Conservation (phyloP, 2,329 filamentous ascomycete species). For the Falciphora oryzae region DNA sequence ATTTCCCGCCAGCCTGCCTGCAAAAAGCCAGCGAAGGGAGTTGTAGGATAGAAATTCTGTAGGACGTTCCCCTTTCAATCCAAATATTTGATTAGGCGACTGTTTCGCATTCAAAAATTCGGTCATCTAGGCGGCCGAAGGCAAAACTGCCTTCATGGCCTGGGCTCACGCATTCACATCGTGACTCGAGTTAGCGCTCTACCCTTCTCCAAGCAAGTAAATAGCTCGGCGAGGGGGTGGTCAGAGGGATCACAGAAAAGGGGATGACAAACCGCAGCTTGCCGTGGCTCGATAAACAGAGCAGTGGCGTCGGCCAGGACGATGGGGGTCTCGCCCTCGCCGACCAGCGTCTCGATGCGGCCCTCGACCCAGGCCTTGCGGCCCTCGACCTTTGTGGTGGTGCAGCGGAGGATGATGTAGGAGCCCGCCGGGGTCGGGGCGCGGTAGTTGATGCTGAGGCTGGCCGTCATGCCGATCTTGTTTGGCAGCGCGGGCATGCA, state of each 20-base stretch:
- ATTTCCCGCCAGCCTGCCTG: not conserved
- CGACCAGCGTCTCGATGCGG: constrained; percentile 69
- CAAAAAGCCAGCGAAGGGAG: too few species aligned
- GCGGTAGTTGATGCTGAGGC: constrained; percentile 76
- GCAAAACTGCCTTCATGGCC: not conserved
- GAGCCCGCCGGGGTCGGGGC: constrained; percentile 69
- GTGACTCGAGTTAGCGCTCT: not conserved
- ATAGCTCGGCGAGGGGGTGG: not conserved
- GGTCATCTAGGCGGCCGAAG: not conserved
- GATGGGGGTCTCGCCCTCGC: constrained; percentile 53
- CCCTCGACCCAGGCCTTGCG: constrained; percentile 93
- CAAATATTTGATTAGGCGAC: not conserved
- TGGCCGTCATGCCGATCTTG: constrained; percentile 81
- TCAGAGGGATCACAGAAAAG: not conserved
- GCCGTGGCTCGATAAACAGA: constrained; percentile 82
- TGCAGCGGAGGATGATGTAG: constrained; percentile 72
- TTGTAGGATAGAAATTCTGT: not conserved
- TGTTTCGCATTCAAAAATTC: not conserved
- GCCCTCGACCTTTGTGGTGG: constrained; percentile 81
- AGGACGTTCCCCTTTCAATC: not conserved
- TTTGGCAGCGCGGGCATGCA: constrained; percentile 86
- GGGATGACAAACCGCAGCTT: constrained; percentile 57
- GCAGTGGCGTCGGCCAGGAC: constrained; percentile 78
- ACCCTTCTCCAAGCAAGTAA: not conserved
- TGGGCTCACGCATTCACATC: not conserved